A percentile compares a stretch with the other conserved stretches of the same genome.
These are phyloP conservation scores for Rosa hybrid DNA, from an alignment of 331 rosid genomes.

Conservation along the genomic window DNA sequence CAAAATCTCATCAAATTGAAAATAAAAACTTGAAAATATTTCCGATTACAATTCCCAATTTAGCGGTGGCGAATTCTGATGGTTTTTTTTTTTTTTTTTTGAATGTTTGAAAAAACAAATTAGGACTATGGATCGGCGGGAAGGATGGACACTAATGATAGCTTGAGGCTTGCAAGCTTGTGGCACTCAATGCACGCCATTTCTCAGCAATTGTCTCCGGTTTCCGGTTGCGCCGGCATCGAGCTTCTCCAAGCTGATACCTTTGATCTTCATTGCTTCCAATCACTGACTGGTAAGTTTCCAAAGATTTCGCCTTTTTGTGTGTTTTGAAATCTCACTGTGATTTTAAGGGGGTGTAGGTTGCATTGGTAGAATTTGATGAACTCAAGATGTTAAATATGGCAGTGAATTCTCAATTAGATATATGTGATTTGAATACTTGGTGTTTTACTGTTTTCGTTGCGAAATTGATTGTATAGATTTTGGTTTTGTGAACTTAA, in stretches of 20 bases:
- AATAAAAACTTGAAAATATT: neutral
- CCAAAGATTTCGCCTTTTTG: neutral
- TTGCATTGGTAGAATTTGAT: neutral
- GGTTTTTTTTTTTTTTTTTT: neutral
- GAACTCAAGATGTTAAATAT: neutral
- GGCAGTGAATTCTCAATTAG: neutral
- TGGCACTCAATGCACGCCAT: conserved; percentile 99
- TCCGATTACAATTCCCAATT: neutral
- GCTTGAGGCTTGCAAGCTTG: conserved; percentile 89
- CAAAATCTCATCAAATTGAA: too few relatives aligned
- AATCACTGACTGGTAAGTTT: conserved; percentile 66
- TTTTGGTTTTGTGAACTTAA: neutral
- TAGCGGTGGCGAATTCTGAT: neutral
- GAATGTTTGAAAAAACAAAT: neutral
- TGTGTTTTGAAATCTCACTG: neutral
- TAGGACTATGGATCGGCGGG: conserved; percentile 90
- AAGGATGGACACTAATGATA: conserved; percentile 91
- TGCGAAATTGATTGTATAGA: neutral
- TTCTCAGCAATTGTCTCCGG: conserved; percentile 85
- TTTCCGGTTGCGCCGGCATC: conserved; percentile 70
- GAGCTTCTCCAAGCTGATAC: conserved; percentile 92
- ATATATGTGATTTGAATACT: neutral
- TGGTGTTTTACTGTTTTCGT: neutral
- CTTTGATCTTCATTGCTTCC: conserved; percentile 94
- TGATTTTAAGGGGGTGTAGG: neutral